Base-by-base conservation (phyloP, 345 rosid species). In the Acer saccharum region DNA sequence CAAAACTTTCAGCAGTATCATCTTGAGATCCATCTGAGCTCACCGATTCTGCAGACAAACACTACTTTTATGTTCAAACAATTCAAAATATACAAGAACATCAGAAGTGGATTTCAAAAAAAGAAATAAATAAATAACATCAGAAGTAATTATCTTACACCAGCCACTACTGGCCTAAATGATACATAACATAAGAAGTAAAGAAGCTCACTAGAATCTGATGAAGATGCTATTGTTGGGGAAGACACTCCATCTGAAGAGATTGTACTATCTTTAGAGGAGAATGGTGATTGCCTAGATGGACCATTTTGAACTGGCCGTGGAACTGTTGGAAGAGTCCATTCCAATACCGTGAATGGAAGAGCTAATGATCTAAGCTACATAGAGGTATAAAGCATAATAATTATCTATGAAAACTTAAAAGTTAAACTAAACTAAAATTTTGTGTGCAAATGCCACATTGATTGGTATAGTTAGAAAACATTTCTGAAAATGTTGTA, bases 281-380 rank as follows among this genome's bases (percentile, higher is more conserved):
- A 79, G 50, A 81, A 61, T 9, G 84, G 78, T 48, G 81, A 75
- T 77, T 89, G 94, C 79, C 82, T 85, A 68, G 91, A 82, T 55
- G 88, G 88, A 77, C 81, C 87, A 80, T 81, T 84, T 84, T 84
- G 95, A 82, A 73, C 83, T 83, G 94, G 90, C 73, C 90, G 88
- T 11, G 98, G 99, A 87, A 91, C 92, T 76, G 98, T 88, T 75
- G 99, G 99, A 84, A 96, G 99, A 75, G 98, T 96, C 99, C 98
- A 96, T 87, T 96, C 99, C 88, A 96, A 84, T 80, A 94, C 99
- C 78, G 99, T 92, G 92, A 96, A 96, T 81, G 98, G 98, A 88
- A 95, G 98, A 82, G 99, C 99, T 89, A 96, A 90, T 78, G 99
- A 94, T 94, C 99, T 94, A 93, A 96, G 97, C 99, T 96, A 96